phyloP scores from a whole-genome alignment of 805 yeast genomes.

The Barnettozyma sp. region DNA sequence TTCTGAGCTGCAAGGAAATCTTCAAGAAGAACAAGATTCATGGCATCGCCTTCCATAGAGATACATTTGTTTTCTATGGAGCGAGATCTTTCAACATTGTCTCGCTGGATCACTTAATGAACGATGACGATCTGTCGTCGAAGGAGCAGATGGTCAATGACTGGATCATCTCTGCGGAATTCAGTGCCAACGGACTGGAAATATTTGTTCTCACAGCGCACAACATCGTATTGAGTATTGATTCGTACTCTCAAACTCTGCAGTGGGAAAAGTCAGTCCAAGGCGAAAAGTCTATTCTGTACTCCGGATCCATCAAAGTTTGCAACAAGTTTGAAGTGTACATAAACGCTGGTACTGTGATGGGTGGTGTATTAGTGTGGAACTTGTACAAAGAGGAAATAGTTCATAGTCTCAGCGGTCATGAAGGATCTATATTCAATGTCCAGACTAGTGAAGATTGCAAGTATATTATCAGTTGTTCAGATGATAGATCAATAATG shows the following conservation, averaged over 20 bases:
- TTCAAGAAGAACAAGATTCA: constrained; percentile 78
- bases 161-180: constrained; percentile 68
- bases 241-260: constrained; percentile 24
- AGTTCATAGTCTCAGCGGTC: constrained; percentile 55
- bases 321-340: constrained; percentile 35
- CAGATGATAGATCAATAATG: constrained; percentile 88
- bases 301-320: constrained; percentile 71
- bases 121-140: constrained; percentile 15
- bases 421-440: constrained; percentile 89
- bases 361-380: constrained; percentile 86
- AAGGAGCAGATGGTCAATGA: constrained; percentile 57
- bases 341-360: constrained; percentile 88
- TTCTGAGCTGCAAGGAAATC: constrained; percentile 36
- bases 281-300: constrained; percentile 73
- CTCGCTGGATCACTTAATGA: constrained; percentile 27
- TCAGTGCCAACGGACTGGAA: constrained; percentile 32
- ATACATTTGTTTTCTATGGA: constrained; percentile 49
- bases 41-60: constrained; percentile 46
- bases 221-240: constrained; percentile 48
- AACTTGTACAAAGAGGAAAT: constrained; percentile 38
- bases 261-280: constrained; percentile 34
- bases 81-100: constrained; percentile 58
- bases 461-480: constrained; percentile 63
- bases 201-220: constrained; percentile 71
- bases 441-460: constrained; percentile 57